Conservation (phyloP, 352 stramenopile species). For the Globisporangium spinosum region DNA sequence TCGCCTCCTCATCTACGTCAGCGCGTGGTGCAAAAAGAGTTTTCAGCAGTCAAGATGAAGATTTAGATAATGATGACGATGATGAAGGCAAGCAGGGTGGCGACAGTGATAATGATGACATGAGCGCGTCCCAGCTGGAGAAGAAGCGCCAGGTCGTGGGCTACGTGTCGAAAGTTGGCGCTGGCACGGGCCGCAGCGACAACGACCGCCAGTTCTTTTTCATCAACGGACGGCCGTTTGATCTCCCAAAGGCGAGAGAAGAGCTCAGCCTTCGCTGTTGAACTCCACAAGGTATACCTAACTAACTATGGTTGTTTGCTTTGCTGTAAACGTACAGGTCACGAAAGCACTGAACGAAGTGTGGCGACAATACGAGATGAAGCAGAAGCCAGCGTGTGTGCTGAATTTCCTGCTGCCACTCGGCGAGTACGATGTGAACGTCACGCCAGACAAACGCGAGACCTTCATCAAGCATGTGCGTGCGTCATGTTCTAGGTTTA, state of each 20-base stretch:
- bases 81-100: slow-evolving; percentile 23
- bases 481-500: background rate
- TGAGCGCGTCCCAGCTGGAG: slow-evolving; percentile 15
- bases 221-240: slow-evolving; percentile 95
- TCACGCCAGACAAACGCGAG: slow-evolving; percentile 96
- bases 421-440: slow-evolving; percentile 94
- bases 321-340: slow-evolving; percentile 18
- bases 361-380: slow-evolving; percentile 89
- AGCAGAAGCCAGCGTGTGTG: slow-evolving; percentile 93
- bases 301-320: no score
- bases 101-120: slow-evolving; percentile 20
- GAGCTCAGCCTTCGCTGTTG: background rate
- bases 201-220: slow-evolving; percentile 95
- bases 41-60: slow-evolving; percentile 10
- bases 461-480: slow-evolving; percentile 83
- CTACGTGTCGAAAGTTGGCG: slow-evolving; percentile 67
- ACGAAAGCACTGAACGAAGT: slow-evolving; percentile 84
- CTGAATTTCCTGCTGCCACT: slow-evolving; percentile 89
- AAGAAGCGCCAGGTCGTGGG: slow-evolving; percentile 46
- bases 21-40: background rate
- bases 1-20: background rate
- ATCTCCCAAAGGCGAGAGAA: slow-evolving; percentile 74
- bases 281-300: no score
- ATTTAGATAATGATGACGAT: slow-evolving; percentile 3
- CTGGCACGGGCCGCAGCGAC: slow-evolving; percentile 68